These are phyloP conservation scores for Kurtzmaniella quercitrusa DNA, from an alignment of 1,139 yeast genomes.

Conservation along the genomic window DNA sequence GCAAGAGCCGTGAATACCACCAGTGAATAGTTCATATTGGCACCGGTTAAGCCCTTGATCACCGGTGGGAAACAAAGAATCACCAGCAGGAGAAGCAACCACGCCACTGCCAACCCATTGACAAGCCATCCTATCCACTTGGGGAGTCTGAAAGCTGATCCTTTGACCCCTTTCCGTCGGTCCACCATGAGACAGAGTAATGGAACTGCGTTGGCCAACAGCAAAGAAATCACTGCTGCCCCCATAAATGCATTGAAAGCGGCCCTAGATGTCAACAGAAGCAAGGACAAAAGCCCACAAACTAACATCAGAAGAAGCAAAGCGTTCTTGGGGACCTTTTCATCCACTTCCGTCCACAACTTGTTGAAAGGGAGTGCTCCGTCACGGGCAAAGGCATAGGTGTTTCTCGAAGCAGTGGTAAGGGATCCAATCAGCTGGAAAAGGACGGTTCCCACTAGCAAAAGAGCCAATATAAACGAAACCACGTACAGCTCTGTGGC, in stretches of 20 bases:
- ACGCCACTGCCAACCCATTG: constrained; percentile 54
- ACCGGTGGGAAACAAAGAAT: constrained; percentile 73
- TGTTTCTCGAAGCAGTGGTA: constrained; percentile 83
- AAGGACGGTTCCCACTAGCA: constrained; percentile 66
- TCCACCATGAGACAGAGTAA: constrained; percentile 59
- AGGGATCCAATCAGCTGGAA: constrained; percentile 79
- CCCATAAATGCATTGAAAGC: constrained; percentile 87
- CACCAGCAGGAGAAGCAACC: constrained; percentile 58
- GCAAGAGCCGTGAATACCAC: constrained; percentile 53
- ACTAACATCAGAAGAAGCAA: constrained; percentile 64
- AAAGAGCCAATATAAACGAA: constrained; percentile 60
- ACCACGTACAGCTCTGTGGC: constrained; percentile 67
- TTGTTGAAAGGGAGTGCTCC: constrained; percentile 74
- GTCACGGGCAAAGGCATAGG: constrained; percentile 86
- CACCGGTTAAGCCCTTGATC: constrained; percentile 52
- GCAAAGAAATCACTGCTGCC: constrained; percentile 74
- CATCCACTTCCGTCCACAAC: constrained; percentile 63
- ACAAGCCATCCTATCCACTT: constrained; percentile 55
- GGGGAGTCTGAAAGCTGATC: constrained; percentile 67
- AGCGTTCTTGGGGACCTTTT: constrained; percentile 68
- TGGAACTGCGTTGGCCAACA: constrained; percentile 77
- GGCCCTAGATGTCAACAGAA: constrained; percentile 65
- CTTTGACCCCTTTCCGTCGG: constrained; percentile 58
- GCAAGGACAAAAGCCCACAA: constrained; percentile 55
- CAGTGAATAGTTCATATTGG: constrained; percentile 71